These are phyloP conservation scores for Ceriops decandra DNA, from an alignment of 345 rosid species.

Conservation along the genomic window DNA sequence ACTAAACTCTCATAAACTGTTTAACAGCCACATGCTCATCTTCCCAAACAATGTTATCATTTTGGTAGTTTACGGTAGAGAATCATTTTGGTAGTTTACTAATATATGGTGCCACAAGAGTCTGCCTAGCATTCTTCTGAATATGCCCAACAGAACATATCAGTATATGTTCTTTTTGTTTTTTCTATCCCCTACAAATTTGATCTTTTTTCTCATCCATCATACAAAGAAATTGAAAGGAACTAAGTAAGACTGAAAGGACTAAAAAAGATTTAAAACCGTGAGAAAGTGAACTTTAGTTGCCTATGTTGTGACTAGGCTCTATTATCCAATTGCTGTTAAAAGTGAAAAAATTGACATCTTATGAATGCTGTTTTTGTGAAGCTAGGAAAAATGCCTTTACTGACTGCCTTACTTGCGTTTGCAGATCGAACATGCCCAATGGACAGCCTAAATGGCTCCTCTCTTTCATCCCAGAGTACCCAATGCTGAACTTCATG, in stretches of 20 bases:
- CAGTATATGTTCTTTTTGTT: constrained; percentile 2
- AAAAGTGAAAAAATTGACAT: background rate
- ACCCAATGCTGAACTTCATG: constrained; percentile 92
- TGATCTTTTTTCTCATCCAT: too few relatives aligned
- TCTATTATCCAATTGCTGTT: background rate
- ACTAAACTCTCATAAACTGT: background rate
- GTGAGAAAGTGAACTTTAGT: background rate
- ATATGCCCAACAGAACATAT: constrained; percentile 8
- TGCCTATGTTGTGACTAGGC: background rate
- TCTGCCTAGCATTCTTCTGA: too few relatives aligned
- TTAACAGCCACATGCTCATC: background rate
- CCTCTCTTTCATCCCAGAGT: constrained; percentile 78
- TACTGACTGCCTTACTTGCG: constrained; percentile 4
- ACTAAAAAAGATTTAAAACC: background rate
- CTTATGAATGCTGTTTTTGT: background rate
- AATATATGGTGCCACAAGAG: too few relatives aligned
- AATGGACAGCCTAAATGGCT: constrained; percentile 99
- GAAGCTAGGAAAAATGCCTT: background rate
- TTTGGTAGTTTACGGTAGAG: background rate
- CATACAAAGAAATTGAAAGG: too few relatives aligned
- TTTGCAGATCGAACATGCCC: constrained; percentile 69
- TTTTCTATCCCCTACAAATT: background rate
- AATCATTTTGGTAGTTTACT: background rate
- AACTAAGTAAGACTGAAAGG: too few relatives aligned
- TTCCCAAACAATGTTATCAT: background rate